phyloP scores from a whole-genome alignment of 2,329 filamentous ascomycete genomes.

The Apiospora sp. region DNA sequence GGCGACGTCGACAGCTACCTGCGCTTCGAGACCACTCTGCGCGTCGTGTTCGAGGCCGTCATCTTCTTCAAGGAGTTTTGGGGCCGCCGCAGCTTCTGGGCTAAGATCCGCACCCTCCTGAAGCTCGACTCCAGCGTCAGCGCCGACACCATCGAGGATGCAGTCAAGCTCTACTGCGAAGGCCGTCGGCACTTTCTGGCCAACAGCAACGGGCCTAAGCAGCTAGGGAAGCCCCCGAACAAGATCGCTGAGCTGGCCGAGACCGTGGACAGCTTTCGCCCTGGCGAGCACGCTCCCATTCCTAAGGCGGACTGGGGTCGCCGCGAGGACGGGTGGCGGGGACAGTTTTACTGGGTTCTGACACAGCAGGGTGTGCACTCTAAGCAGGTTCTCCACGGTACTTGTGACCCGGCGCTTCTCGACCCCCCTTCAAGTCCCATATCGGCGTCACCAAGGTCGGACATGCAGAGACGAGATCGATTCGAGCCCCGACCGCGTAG shows the following conservation, averaged over 20 bases:
- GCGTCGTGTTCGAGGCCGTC: constrained; percentile 27
- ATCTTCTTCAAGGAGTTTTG: constrained; percentile 25
- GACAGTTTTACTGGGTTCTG: background rate
- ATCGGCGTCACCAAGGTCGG: background rate
- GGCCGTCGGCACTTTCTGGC: background rate
- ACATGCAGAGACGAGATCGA: background rate
- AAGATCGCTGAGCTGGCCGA: constrained; percentile 14
- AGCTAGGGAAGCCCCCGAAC: background rate
- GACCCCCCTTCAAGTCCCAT: background rate
- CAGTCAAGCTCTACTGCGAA: constrained; percentile 22
- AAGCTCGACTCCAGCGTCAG: background rate
- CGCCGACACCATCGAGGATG: constrained; percentile 15
- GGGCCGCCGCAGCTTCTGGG: constrained; percentile 26
- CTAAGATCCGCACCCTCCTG: constrained; percentile 4
- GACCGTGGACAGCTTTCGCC: background rate
- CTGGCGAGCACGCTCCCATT: background rate
- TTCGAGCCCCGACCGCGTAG: background rate
- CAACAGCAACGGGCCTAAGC: background rate
- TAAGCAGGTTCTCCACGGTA: background rate
- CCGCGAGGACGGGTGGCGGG: background rate
- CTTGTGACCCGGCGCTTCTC: constrained; percentile 7
- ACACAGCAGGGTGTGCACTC: constrained; percentile 1
- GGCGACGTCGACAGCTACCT: background rate
- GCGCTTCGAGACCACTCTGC: constrained; percentile 27
- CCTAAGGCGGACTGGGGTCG: background rate